Conservation (phyloP, 495 filamentous ascomycete species). For the Penicillium paxilli region DNA sequence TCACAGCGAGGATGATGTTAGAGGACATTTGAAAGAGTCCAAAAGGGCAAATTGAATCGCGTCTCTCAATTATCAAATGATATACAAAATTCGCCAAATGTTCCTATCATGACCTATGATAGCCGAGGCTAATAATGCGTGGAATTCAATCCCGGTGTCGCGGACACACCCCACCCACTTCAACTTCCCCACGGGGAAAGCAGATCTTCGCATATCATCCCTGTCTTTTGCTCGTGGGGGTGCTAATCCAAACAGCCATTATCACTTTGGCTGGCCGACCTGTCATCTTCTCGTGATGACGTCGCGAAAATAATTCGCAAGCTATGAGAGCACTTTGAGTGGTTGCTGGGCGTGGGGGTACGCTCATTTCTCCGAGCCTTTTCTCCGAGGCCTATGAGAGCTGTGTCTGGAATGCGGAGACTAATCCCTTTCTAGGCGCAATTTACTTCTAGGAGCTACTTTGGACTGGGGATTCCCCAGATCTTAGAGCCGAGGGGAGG, state of each 20-base stretch:
- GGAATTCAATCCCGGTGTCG: neutral
- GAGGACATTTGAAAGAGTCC: too few relatives aligned
- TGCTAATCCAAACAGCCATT: neutral
- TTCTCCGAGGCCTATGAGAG: neutral
- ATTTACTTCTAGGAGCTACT: neutral
- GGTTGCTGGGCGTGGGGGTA: neutral
- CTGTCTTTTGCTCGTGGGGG: neutral
- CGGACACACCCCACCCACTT: neutral
- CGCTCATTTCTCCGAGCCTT: neutral
- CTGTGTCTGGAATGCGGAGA: neutral
- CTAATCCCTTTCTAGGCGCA: neutral
- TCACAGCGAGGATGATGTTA: conserved; percentile 21
- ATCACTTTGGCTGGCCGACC: neutral
- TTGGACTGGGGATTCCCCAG: neutral
- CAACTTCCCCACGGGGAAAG: neutral
- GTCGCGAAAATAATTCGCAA: neutral
- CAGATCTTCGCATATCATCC: neutral
- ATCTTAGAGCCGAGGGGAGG: neutral
- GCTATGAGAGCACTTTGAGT: neutral
- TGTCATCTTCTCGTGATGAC: neutral
- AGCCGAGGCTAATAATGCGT: neutral
- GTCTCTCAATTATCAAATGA: too few relatives aligned
- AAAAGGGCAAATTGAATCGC: too few relatives aligned
- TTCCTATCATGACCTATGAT: too few relatives aligned
- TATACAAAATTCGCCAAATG: too few relatives aligned